Conservation (phyloP, 2,329 filamentous ascomycete genomes). For the Graphilbum ipis-grandicollis region DNA sequence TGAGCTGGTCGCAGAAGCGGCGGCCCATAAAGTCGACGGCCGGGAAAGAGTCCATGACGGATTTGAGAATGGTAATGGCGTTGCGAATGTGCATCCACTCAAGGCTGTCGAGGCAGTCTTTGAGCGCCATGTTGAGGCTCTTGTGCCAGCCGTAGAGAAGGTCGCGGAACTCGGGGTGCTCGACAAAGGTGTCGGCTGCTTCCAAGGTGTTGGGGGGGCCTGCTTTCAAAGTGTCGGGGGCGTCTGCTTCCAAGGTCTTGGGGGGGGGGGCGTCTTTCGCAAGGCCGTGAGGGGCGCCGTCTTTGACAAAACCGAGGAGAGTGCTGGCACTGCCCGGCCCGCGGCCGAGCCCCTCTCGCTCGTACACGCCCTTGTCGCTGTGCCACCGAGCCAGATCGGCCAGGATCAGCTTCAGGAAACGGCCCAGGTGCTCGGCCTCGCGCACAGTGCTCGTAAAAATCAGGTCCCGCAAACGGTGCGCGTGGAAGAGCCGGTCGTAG, state of each 20-base stretch:
- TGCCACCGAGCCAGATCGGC: constrained; percentile 77
- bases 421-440: constrained; percentile 84
- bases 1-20: constrained; percentile 44
- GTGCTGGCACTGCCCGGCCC: constrained; percentile 23
- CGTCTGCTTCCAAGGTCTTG: too few species aligned
- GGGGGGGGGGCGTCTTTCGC: too few species aligned
- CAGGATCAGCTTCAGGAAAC: constrained; percentile 70
- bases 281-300: too few species aligned
- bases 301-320: constrained; percentile 56
- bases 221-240: too few species aligned
- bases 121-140: constrained; percentile 61
- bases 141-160: constrained; percentile 84
- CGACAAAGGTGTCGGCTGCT: constrained; percentile 44
- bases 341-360: constrained; percentile 65
- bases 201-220: too few species aligned
- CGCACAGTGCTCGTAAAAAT: constrained; percentile 82
- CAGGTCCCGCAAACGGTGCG: constrained; percentile 62
- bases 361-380: constrained; percentile 54
- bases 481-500: constrained; percentile 68
- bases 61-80: constrained; percentile 75
- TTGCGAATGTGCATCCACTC: constrained; percentile 99
- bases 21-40: constrained; percentile 76
- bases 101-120: constrained; percentile 59
- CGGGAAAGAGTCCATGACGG: constrained; percentile 67
- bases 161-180: constrained; percentile 74